A percentile compares a stretch with the other conserved stretches of the same genome.
phyloP scores from a whole-genome alignment of 352 stramenopile species.

The Phytopythium mirpurense region DNA sequence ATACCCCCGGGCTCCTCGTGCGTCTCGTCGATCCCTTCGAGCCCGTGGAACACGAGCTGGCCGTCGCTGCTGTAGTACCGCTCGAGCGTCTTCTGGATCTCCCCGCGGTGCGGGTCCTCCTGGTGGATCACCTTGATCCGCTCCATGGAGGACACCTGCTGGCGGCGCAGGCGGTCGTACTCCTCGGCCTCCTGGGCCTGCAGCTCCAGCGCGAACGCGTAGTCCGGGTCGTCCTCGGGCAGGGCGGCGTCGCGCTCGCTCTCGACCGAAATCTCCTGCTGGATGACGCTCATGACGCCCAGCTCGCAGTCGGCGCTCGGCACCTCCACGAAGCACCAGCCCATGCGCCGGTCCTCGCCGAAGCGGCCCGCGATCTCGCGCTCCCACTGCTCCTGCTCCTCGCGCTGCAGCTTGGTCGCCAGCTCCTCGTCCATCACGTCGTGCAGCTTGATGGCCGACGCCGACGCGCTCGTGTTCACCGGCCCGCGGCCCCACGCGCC shows the following conservation, averaged over 20 bases:
- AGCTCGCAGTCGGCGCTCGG: constrained; percentile 36
- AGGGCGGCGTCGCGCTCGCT: constrained; percentile 22
- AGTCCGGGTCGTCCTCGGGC: background rate
- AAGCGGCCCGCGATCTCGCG: constrained; percentile 59
- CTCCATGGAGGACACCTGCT: constrained; percentile 1
- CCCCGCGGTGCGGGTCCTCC: constrained; percentile 24
- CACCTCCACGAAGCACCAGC: constrained; percentile 75
- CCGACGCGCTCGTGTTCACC: constrained; percentile 13
- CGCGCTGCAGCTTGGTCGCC: constrained; percentile 58
- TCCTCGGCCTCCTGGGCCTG: constrained; percentile 4
- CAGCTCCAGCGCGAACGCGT: constrained; percentile 1
- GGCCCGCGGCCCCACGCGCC: constrained; percentile 2
- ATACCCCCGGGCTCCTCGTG: constrained; percentile 13
- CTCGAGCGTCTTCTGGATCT: constrained; percentile 40
- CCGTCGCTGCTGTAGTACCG: constrained; percentile 40
- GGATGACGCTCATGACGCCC: constrained; percentile 69
- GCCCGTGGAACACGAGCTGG: constrained; percentile 11
- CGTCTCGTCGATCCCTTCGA: constrained; percentile 2
- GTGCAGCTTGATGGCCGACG: constrained; percentile 40
- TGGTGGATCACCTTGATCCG: background rate
- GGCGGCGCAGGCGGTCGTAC: background rate
- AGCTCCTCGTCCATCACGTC: constrained; percentile 73
- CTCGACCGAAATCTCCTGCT: constrained; percentile 58
- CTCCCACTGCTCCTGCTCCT: constrained; percentile 68
- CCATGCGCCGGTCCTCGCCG: constrained; percentile 40